Percentiles rank a stretch among this genome's conserved stretches.
These are phyloP conservation scores for Globisporangium paroecandrum DNA, from an alignment of 352 stramenopile genomes.

Conservation along the genomic window DNA sequence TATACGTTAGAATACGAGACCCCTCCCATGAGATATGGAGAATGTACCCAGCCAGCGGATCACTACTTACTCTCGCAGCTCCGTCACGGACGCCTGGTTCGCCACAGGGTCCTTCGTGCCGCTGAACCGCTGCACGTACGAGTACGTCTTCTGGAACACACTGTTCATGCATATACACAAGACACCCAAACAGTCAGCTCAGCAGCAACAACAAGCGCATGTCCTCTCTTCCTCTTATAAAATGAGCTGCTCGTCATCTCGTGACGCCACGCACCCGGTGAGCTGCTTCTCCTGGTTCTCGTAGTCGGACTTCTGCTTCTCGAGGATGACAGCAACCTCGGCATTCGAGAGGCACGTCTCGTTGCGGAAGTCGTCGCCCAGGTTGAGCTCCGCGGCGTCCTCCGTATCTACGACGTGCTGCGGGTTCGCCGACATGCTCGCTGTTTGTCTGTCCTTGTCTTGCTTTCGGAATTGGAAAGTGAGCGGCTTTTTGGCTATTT, in stretches of 20 bases:
- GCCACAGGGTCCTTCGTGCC: slow-evolving; percentile 89
- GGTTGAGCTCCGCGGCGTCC: slow-evolving; percentile 86
- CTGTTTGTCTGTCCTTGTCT: not conserved
- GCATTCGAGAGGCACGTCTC: slow-evolving; percentile 89
- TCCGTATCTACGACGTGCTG: slow-evolving; percentile 89
- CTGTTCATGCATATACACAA: slow-evolving; percentile 23
- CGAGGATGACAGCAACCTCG: slow-evolving; percentile 86
- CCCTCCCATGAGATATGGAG: not conserved
- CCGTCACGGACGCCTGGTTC: slow-evolving; percentile 87
- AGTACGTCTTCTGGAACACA: slow-evolving; percentile 91
- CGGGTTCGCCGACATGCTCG: slow-evolving; percentile 69
- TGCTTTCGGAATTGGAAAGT: slow-evolving; percentile 4
- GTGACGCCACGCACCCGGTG: slow-evolving; percentile 42
- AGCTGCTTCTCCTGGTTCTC: slow-evolving; percentile 90
- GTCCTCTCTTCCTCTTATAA: not conserved
- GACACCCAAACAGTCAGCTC: not conserved
- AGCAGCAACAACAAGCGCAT: not conserved
- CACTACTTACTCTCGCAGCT: slow-evolving; percentile 76
- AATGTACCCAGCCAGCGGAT: not conserved
- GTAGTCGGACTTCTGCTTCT: slow-evolving; percentile 90
- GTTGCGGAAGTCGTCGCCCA: slow-evolving; percentile 86
- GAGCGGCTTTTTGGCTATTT: slow-evolving; percentile 2
- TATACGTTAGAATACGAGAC: not conserved
- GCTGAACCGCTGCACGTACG: slow-evolving; percentile 89
- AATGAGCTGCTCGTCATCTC: slow-evolving; percentile 5